These are phyloP conservation scores for Gastrolobium bilobum DNA, from an alignment of 306 rosid genomes.

Conservation along the genomic window DNA sequence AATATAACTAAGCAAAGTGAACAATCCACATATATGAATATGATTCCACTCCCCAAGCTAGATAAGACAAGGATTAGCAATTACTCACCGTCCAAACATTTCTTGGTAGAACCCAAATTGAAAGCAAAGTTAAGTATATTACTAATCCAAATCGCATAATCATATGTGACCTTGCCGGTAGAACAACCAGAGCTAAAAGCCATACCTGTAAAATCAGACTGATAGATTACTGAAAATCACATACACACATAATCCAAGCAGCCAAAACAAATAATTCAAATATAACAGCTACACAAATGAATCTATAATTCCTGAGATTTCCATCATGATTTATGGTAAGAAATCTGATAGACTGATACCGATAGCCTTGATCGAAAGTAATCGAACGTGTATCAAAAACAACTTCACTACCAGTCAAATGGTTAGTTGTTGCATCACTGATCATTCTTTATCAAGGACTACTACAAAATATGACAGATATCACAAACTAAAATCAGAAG, in stretches of 20 bases:
- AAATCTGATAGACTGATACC: background rate
- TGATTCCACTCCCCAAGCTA: conserved; percentile 24
- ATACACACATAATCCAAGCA: background rate
- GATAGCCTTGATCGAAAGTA: conserved; percentile 16
- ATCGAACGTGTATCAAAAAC: background rate
- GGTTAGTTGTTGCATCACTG: conserved; percentile 3
- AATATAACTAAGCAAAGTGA: conserved; percentile 19
- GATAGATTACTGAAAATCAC: conserved; percentile 9
- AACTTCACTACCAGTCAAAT: conserved; percentile 27
- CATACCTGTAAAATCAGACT: conserved; percentile 71
- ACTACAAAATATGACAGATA: background rate
- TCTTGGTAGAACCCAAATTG: conserved; percentile 81
- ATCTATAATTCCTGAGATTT: conserved; percentile 15
- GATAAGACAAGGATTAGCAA: conserved; percentile 40
- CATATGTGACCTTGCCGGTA: conserved; percentile 89
- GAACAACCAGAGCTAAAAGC: conserved; percentile 92
- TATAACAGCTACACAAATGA: conserved; percentile 4
- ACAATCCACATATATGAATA: conserved; percentile 39
- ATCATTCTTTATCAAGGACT: conserved; percentile 5
- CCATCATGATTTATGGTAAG: conserved; percentile 16
- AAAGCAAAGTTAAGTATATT: conserved; percentile 73
- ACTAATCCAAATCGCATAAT: conserved; percentile 78
- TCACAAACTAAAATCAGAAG: conserved; percentile 19
- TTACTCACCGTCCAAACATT: conserved; percentile 78
- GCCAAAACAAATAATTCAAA: conserved; percentile 19